Conservation (phyloP, 371 early-diverging fungal species). For the Mortierella sp. region DNA sequence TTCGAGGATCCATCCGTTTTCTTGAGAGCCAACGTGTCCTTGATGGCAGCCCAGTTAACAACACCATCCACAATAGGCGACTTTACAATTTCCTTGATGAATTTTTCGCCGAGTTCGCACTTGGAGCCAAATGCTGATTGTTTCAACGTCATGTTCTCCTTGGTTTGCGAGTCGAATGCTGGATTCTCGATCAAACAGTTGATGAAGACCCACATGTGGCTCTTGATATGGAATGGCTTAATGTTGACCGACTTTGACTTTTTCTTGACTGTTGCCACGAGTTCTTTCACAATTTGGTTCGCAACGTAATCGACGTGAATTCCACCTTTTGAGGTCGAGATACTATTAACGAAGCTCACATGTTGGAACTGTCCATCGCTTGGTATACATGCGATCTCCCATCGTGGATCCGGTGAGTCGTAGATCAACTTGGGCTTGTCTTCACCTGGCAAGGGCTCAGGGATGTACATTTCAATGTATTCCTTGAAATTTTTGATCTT, state of each 20-base stretch:
- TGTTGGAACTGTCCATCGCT: conserved; percentile 99
- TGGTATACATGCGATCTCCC: conserved; percentile 97
- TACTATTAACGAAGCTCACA: conserved; percentile 98
- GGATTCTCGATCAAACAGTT: conserved; percentile 99
- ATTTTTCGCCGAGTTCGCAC: conserved; percentile 85
- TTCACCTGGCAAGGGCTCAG: conserved; percentile 55
- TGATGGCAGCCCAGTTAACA: conserved; percentile 83
- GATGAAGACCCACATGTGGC: conserved; percentile 95
- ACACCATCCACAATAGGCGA: conserved; percentile 93
- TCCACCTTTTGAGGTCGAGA: conserved; percentile 99
- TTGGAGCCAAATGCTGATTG: conserved; percentile 90
- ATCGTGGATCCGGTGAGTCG: conserved; percentile 83
- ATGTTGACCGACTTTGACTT: conserved; percentile 88
- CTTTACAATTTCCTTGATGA: conserved; percentile 84
- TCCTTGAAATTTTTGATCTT: conserved; percentile 92
- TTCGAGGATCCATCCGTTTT: conserved; percentile 94
- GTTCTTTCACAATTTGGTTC: conserved; percentile 88
- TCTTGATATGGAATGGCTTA: conserved; percentile 93
- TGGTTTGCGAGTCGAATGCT: conserved; percentile 99
- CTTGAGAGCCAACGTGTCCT: conserved; percentile 89
- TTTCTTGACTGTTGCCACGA: conserved; percentile 85
- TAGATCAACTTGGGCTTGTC: conserved; percentile 71
- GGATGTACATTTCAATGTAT: conserved; percentile 91
- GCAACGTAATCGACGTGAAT: conserved; percentile 94
- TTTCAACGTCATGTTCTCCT: conserved; percentile 97